A percentile compares a stretch with the other conserved stretches of the same genome.
phyloP scores from a whole-genome alignment of 345 rosid genomes.

The Eucalyptus marginata region DNA sequence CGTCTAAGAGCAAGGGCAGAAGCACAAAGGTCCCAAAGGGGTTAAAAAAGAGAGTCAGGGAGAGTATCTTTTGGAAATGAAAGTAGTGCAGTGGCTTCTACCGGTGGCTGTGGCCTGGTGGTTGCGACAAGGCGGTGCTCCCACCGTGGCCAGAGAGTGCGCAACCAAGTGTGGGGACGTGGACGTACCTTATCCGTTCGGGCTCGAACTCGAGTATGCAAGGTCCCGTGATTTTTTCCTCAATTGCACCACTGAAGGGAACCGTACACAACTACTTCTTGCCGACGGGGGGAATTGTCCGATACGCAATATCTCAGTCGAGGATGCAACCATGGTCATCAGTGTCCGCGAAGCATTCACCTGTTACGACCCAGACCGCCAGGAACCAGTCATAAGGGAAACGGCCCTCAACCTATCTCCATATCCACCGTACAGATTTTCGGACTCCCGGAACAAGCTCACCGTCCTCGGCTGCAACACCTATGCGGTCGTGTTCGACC shows the following conservation, averaged over 20 bases:
- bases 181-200: neutral
- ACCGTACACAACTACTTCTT: neutral
- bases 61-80: too few species aligned
- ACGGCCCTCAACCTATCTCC: rapidly evolving
- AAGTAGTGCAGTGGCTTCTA: neutral
- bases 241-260: neutral
- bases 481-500: rapidly evolving
- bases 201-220: neutral
- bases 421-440: neutral
- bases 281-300: rapidly evolving
- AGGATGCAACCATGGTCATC: neutral
- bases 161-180: neutral
- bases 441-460: neutral
- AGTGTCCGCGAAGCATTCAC: rapidly evolving
- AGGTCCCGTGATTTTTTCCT: neutral
- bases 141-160: neutral
- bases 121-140: neutral
- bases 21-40: neutral
- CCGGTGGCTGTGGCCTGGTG: neutral
- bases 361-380: neutral
- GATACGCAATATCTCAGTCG: neutral
- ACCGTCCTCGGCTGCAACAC: neutral
- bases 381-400: rapidly evolving
- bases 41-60: neutral
- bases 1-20: neutral